Conservation (phyloP, 257 asterid genomes). For the Nicotiana benthamiana region DNA sequence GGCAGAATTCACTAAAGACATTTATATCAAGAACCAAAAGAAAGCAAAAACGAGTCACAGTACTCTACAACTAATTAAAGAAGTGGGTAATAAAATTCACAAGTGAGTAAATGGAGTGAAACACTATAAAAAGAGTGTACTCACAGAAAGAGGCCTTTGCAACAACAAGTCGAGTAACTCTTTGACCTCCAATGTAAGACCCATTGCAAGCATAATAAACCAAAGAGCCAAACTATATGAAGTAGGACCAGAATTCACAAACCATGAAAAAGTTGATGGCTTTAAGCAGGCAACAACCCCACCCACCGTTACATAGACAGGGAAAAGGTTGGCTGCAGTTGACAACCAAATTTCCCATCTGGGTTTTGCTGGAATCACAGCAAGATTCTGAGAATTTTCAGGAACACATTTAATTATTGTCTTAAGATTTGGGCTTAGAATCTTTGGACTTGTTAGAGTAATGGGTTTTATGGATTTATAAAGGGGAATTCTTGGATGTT, state of each 20-base stretch:
- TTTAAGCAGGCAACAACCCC: slow-evolving; percentile 54
- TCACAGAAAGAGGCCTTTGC: slow-evolving; percentile 53
- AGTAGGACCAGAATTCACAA: slow-evolving; percentile 53
- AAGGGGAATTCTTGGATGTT: background rate
- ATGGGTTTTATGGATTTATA: slow-evolving; percentile 21
- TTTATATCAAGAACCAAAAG: background rate
- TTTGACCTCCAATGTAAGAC: slow-evolving; percentile 73
- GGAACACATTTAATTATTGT: slow-evolving; percentile 3
- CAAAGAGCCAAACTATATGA: slow-evolving; percentile 73
- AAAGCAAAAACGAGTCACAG: background rate
- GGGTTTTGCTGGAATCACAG: slow-evolving; percentile 31
- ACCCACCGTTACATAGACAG: slow-evolving; percentile 75
- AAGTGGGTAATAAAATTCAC: background rate
- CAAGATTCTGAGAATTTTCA: slow-evolving; percentile 19
- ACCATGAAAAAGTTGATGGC: slow-evolving; percentile 73
- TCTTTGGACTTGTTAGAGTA: background rate
- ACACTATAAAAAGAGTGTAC: slow-evolving; percentile 10
- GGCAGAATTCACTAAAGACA: background rate
- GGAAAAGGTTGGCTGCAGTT: slow-evolving; percentile 69
- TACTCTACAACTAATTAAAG: background rate
- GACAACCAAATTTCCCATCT: slow-evolving; percentile 56
- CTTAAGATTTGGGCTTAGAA: slow-evolving; percentile 12
- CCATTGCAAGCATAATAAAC: slow-evolving; percentile 79
- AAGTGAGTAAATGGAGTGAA: background rate
- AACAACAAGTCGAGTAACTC: slow-evolving; percentile 57